Percentiles rank a stretch among this genome's conserved stretches.
Evolutionary conservation across 2,329 filamentous ascomycete species (phyloP).

Genomic region (Cordyceps javanica): DNA sequence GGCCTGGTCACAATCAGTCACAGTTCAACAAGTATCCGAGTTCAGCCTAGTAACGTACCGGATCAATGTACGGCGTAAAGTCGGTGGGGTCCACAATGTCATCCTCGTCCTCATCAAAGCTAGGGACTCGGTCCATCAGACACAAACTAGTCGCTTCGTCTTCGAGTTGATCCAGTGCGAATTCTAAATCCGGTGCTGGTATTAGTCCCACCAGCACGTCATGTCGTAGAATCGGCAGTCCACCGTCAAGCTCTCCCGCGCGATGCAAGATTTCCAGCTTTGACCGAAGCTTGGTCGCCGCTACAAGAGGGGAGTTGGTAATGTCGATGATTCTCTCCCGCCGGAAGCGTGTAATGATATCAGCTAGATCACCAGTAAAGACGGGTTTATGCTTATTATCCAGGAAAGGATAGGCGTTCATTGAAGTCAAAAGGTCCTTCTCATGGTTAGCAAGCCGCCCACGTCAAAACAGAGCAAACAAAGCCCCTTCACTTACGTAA

Average conservation of each 20-base stretch:
- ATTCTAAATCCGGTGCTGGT: conserved; percentile 89
- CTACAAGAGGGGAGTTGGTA: conserved; percentile 70
- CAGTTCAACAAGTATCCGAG: neutral
- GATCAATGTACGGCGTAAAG: conserved; percentile 88
- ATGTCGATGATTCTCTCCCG: conserved; percentile 83
- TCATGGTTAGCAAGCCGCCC: conserved; percentile 13
- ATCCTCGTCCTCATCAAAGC: conserved; percentile 58
- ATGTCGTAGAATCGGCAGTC: conserved; percentile 76
- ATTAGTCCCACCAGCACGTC: conserved; percentile 82
- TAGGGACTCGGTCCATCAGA: conserved; percentile 68
- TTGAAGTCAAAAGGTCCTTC: conserved; percentile 83
- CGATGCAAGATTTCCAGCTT: conserved; percentile 79
- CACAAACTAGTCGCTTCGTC: conserved; percentile 71
- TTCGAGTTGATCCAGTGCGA: conserved; percentile 75
- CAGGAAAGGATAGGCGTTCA: conserved; percentile 97
- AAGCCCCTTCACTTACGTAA: conserved; percentile 52
- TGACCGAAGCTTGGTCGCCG: conserved; percentile 66
- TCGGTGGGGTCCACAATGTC: conserved; percentile 63
- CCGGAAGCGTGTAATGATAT: conserved; percentile 73
- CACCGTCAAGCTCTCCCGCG: conserved; percentile 86
- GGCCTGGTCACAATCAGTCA: conserved; percentile 42
- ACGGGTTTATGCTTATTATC: conserved; percentile 91
- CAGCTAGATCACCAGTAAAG: conserved; percentile 81
- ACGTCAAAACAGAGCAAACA: neutral
- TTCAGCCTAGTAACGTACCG: conserved; percentile 42